Percentiles rank a stretch among this genome's conserved stretches.
Conservation (phyloP, 441 rosid species). For the Erysimum pusillum region DNA sequence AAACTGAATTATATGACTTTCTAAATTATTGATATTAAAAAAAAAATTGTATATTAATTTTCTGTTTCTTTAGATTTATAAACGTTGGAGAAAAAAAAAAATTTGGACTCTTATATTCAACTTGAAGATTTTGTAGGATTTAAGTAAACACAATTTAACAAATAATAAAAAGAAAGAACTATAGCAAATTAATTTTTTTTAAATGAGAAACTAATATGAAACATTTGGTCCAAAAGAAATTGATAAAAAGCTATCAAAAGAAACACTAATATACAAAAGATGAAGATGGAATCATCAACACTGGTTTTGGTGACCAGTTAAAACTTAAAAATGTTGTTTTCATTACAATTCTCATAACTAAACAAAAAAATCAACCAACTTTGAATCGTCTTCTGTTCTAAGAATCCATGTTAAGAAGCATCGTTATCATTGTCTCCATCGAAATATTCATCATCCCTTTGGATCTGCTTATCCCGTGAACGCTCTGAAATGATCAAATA, state of each 20-base stretch:
- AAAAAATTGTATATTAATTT: too few species aligned
- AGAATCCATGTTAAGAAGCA: slow-evolving; percentile 53
- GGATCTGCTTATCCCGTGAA: slow-evolving; percentile 87
- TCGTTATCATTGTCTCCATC: slow-evolving; percentile 93
- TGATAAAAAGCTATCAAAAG: not conserved
- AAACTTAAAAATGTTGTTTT: not conserved
- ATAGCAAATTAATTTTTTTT: too few species aligned
- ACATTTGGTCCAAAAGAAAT: not conserved
- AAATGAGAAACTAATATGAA: too few species aligned
- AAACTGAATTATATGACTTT: too few species aligned
- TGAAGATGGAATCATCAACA: not conserved
- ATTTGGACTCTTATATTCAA: too few species aligned
- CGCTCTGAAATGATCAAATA: slow-evolving; percentile 64
- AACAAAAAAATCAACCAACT: not conserved
- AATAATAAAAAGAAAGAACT: too few species aligned
- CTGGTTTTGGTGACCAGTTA: not conserved
- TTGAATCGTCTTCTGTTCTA: not conserved
- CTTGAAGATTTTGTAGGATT: too few species aligned
- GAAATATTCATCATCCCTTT: slow-evolving; percentile 90
- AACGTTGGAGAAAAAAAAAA: too few species aligned
- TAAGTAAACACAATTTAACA: too few species aligned
- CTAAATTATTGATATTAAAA: too few species aligned
- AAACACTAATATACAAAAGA: not conserved
- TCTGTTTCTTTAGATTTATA: too few species aligned
- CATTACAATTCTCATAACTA: slow-evolving; percentile 11